A percentile compares a stretch with the other conserved stretches of the same genome.
Conservation (phyloP, 2,329 filamentous ascomycete genomes). For the Diaporthe ampelina region DNA sequence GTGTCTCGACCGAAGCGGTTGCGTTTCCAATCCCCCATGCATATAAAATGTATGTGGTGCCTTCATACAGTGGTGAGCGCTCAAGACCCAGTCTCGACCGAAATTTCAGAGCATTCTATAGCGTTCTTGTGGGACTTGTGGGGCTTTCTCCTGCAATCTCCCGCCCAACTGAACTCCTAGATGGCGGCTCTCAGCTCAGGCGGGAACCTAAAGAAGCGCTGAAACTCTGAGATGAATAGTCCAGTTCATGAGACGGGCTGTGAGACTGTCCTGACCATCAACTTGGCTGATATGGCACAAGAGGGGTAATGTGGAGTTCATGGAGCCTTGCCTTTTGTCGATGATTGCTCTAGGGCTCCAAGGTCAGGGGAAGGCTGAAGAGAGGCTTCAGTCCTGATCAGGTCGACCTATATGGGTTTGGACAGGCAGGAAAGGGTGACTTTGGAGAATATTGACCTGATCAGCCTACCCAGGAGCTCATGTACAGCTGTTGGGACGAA, state of each 20-base stretch:
- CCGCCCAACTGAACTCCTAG: neutral
- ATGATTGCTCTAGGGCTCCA: neutral
- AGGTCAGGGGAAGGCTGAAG: no score
- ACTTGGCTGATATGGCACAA: no score
- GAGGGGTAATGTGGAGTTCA: neutral
- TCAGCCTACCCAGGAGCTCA: neutral
- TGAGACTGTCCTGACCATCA: neutral
- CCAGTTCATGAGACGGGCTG: no score
- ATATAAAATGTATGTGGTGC: no score
- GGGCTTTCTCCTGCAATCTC: neutral
- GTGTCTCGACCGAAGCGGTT: no score
- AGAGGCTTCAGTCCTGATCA: neutral
- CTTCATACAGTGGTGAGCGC: no score
- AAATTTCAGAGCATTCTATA: neutral
- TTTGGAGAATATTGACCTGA: neutral
- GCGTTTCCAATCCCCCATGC: no score
- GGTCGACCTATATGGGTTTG: neutral
- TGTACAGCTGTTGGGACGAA: neutral
- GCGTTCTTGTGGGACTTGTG: neutral
- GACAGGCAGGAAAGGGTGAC: neutral
- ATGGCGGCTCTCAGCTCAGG: neutral
- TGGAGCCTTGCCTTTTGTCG: no score
- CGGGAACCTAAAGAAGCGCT: neutral
- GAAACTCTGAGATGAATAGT: neutral
- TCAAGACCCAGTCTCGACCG: no score